phyloP scores from a whole-genome alignment of 1,139 yeast genomes.

The Suhomyces bolitotheri region DNA sequence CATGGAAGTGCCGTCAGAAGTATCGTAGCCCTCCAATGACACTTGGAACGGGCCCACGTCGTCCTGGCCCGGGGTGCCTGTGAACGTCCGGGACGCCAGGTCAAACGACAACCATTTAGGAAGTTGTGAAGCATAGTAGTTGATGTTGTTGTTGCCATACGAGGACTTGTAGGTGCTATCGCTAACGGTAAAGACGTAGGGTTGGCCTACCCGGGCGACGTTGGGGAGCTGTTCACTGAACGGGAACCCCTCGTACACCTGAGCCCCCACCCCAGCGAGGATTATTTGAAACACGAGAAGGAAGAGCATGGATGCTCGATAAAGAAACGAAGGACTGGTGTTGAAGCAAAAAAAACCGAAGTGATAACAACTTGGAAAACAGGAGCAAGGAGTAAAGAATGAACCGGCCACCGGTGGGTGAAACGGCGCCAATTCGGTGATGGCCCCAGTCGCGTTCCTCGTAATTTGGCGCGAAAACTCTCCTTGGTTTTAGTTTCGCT shows the following conservation, averaged over 20 bases:
- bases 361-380: not conserved
- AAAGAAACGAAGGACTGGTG: slow-evolving; percentile 1
- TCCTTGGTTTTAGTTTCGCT: too few species aligned
- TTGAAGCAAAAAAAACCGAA: too few species aligned
- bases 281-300: slow-evolving; percentile 15
- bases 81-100: slow-evolving; percentile 53
- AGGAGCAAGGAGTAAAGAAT: not conserved
- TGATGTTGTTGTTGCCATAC: slow-evolving; percentile 37
- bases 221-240: slow-evolving; percentile 82
- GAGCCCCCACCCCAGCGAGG: slow-evolving; percentile 18
- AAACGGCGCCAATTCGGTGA: too few species aligned
- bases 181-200: slow-evolving; percentile 69
- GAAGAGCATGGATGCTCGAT: slow-evolving; percentile 11
- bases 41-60: slow-evolving; percentile 49
- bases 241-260: slow-evolving; percentile 69
- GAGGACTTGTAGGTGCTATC: slow-evolving; percentile 67
- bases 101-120: slow-evolving; percentile 86
- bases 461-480: too few species aligned
- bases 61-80: slow-evolving; percentile 63
- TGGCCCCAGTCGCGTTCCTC: too few species aligned
- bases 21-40: slow-evolving; percentile 65
- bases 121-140: slow-evolving; percentile 55
- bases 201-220: slow-evolving; percentile 69
- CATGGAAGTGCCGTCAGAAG: slow-evolving; percentile 43
- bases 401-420: too few species aligned